phyloP scores from a whole-genome alignment of 306 rosid genomes.

The Senna tora region DNA sequence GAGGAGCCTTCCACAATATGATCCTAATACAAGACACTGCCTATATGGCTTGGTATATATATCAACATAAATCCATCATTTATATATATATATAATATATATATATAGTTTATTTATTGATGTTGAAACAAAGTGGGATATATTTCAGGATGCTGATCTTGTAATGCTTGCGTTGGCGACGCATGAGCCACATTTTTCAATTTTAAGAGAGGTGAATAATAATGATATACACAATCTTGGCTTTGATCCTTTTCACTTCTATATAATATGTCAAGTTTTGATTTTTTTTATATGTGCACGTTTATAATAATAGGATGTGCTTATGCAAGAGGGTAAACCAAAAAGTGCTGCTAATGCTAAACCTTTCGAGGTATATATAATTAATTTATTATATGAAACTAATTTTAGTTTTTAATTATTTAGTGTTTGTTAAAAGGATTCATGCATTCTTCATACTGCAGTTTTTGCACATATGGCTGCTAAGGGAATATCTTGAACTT shows the following conservation, averaged over 20 bases:
- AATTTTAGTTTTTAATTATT: neutral
- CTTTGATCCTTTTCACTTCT: neutral
- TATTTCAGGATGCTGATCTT: constrained; percentile 73
- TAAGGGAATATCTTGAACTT: constrained; percentile 74
- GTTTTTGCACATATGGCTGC: constrained; percentile 66
- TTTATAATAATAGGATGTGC: constrained; percentile 42
- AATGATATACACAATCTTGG: no score
- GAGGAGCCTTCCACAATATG: constrained; percentile 38
- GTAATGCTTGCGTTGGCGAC: constrained; percentile 61
- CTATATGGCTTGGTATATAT: constrained; percentile 72
- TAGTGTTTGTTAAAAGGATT: neutral
- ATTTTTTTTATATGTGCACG: neutral
- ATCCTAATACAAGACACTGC: constrained; percentile 63
- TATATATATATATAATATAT: no score
- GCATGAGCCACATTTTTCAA: constrained; percentile 69
- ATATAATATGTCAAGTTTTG: neutral
- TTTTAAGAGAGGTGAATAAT: constrained; percentile 63
- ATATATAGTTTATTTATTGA: neutral
- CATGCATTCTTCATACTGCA: constrained; percentile 28
- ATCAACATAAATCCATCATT: no score
- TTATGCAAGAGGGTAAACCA: constrained; percentile 1
- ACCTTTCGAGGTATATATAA: constrained; percentile 49
- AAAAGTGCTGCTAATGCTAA: neutral
- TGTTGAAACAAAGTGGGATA: neutral
- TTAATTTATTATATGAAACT: neutral